Conservation (phyloP, 768 basidiomycete genomes). For the Rhizopogon vesiculosus region DNA sequence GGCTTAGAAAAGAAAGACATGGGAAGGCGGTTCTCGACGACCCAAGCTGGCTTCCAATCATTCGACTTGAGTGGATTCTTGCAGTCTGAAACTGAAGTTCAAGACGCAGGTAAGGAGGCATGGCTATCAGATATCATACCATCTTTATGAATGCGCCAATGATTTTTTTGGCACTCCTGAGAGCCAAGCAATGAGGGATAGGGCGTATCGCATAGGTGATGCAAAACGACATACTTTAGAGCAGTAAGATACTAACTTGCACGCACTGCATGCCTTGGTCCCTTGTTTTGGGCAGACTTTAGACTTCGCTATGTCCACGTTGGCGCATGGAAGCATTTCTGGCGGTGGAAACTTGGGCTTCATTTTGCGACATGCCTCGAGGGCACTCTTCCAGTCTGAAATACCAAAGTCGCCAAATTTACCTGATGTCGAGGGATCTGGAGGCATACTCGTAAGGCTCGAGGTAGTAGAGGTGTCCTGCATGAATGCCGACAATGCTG, state of each 20-base stretch:
- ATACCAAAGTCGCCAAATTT: neutral
- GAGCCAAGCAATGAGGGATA: neutral
- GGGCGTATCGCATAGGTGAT: neutral
- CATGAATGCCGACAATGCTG: too few relatives aligned
- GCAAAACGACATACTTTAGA: constrained; percentile 23
- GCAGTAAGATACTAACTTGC: constrained; percentile 41
- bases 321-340: constrained; percentile 31
- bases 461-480: neutral
- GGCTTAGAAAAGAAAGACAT: constrained; percentile 11
- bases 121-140: constrained; percentile 16
- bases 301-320: constrained; percentile 20
- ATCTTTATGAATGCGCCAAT: constrained; percentile 36
- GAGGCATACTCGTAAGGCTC: neutral
- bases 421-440: neutral
- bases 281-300: constrained; percentile 27
- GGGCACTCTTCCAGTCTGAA: neutral
- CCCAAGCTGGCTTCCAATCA: constrained; percentile 19
- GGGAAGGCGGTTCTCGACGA: constrained; percentile 15
- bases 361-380: neutral
- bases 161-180: constrained; percentile 37
- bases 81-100: constrained; percentile 13
- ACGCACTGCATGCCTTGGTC: constrained; percentile 22
- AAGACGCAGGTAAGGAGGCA: neutral
- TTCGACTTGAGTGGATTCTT: constrained; percentile 16
- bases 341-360: constrained; percentile 20